Evolutionary conservation across 2,329 filamentous ascomycete species (phyloP).

Genomic region (Cytospora schulzeri): DNA sequence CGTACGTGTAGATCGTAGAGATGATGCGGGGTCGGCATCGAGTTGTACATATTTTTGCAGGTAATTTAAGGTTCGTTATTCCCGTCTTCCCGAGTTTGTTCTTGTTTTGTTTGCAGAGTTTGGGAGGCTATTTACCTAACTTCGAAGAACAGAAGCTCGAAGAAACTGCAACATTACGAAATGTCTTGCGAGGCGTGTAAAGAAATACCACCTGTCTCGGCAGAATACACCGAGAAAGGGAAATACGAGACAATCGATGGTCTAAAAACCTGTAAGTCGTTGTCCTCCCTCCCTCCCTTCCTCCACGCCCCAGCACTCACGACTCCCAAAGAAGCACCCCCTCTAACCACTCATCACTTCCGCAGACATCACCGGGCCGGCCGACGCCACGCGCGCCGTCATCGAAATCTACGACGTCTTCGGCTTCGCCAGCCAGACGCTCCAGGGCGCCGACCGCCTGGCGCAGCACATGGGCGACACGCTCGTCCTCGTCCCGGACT

Average conservation of each 20-base stretch:
- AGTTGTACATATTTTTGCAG: neutral
- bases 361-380: conserved; percentile 41
- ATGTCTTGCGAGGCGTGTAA: conserved; percentile 37
- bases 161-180: neutral
- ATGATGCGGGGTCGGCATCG: neutral
- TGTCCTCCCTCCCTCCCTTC: neutral
- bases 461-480: conserved; percentile 39
- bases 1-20: neutral
- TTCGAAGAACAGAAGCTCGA: neutral
- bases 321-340: neutral
- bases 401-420: conserved; percentile 53
- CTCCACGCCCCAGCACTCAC: neutral
- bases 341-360: neutral
- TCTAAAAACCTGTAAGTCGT: conserved; percentile 44
- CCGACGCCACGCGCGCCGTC: conserved; percentile 41
- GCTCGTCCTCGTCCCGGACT: conserved; percentile 45
- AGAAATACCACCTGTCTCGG: conserved; percentile 41
- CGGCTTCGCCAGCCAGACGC: conserved; percentile 46
- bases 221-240: conserved; percentile 45
- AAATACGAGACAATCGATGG: conserved; percentile 43
- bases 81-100: neutral
- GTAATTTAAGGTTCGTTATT: neutral
- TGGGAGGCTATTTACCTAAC: neutral
- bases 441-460: conserved; percentile 52
- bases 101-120: neutral